Evolutionary conservation across 768 basidiomycete genomes (phyloP).

Genomic region (Pholiota molesta): DNA sequence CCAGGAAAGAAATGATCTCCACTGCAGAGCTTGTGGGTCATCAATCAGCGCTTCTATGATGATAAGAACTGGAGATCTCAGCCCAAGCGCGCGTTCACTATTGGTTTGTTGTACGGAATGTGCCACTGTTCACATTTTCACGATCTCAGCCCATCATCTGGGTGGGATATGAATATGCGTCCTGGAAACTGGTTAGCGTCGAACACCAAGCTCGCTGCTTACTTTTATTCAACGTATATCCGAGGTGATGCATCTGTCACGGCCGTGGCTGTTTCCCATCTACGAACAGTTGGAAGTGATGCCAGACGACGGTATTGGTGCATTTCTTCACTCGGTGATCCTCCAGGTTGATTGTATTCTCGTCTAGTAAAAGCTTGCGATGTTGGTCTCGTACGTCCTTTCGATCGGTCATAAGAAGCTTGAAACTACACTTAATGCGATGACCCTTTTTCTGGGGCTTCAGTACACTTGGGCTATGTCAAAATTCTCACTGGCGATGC

Average conservation of each 20-base stretch:
- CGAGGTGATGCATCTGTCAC: constrained; percentile 9
- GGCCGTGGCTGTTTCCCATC: constrained; percentile 11
- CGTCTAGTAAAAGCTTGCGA: background rate
- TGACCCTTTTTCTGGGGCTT: background rate
- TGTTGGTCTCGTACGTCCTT: background rate
- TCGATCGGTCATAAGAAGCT: background rate
- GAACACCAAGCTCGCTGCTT: background rate
- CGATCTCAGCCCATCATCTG: constrained; percentile 1
- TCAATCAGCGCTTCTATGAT: constrained; percentile 1
- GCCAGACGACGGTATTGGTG: background rate
- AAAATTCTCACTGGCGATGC: too few species aligned
- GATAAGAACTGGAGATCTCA: background rate
- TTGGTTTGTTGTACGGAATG: background rate
- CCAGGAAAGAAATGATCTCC: constrained; percentile 1
- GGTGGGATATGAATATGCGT: background rate
- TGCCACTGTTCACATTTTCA: background rate
- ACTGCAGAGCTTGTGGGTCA: background rate
- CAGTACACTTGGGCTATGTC: background rate
- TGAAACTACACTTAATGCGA: background rate
- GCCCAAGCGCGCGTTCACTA: background rate
- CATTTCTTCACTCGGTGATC: background rate
- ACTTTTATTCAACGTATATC: constrained; percentile 2
- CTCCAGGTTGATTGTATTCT: background rate
- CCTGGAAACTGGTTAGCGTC: background rate
- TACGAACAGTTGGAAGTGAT: constrained; percentile 10